Conservation (phyloP, 768 basidiomycete genomes). For the Lactarius evosmus region DNA sequence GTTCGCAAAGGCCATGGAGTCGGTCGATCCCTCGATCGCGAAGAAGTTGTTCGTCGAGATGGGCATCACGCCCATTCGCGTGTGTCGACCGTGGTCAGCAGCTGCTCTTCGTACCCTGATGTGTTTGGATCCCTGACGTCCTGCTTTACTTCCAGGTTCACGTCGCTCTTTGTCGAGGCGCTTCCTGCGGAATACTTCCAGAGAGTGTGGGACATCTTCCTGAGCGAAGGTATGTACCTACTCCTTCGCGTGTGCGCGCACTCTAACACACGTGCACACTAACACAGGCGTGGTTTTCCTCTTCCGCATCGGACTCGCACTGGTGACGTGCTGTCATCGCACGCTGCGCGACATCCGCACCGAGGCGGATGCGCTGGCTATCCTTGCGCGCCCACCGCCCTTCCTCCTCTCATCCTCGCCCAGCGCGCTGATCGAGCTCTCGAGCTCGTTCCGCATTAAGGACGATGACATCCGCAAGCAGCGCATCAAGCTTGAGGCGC, state of each 20-base stretch:
- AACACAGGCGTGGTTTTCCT: conserved; percentile 64
- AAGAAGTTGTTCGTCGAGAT: conserved; percentile 67
- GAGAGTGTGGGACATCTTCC: conserved; percentile 79
- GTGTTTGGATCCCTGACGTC: conserved; percentile 5
- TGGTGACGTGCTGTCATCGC: conserved; percentile 59
- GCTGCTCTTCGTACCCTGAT: not conserved
- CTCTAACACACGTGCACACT: not conserved
- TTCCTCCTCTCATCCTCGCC: conserved; percentile 55
- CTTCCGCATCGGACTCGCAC: conserved; percentile 66
- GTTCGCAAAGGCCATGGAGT: conserved; percentile 67
- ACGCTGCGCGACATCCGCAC: conserved; percentile 50
- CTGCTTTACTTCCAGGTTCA: conserved; percentile 50
- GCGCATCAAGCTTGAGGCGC: conserved; percentile 70
- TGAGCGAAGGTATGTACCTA: conserved; percentile 65
- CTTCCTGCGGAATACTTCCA: conserved; percentile 64
- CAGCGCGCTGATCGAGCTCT: conserved; percentile 60
- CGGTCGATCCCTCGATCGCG: conserved; percentile 53
- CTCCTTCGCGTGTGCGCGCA: not conserved
- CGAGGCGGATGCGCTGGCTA: conserved; percentile 45
- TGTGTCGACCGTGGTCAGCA: conserved; percentile 65
- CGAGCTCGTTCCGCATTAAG: conserved; percentile 64
- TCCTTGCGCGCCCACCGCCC: conserved; percentile 51
- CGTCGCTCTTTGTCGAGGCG: conserved; percentile 62
- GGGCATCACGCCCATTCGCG: conserved; percentile 51
- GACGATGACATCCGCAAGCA: conserved; percentile 79